These are phyloP conservation scores for Heimioporus sp. DNA, from an alignment of 768 basidiomycete genomes.

Conservation along the genomic window DNA sequence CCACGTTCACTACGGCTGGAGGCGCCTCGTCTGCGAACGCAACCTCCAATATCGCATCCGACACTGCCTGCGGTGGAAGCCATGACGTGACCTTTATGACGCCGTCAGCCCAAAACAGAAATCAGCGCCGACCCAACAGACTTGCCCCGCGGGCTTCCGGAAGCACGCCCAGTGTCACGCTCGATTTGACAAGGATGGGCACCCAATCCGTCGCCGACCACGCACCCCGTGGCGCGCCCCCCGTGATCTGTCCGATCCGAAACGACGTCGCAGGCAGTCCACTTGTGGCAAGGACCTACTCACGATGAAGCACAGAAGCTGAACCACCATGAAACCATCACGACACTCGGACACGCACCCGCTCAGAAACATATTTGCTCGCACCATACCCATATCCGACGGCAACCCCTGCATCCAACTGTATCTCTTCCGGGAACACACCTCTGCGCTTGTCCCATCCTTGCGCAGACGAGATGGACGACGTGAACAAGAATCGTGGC, in stretches of 20 bases:
- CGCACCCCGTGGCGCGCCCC: conserved; percentile 32
- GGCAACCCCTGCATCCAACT: no score
- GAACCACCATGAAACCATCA: no score
- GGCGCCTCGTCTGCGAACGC: conserved; percentile 20
- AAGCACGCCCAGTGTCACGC: conserved; percentile 26
- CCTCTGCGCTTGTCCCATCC: no score
- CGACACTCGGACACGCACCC: no score
- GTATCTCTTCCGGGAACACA: no score
- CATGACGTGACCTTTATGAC: conserved; percentile 26
- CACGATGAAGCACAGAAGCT: no score
- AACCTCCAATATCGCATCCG: conserved; percentile 25
- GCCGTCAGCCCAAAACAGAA: not conserved
- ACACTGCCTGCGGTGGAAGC: conserved; percentile 29
- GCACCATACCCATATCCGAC: no score
- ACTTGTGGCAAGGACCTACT: no score
- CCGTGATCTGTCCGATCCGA: conserved; percentile 37
- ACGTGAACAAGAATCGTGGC: no score
- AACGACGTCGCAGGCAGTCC: no score
- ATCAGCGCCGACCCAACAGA: not conserved
- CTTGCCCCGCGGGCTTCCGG: conserved; percentile 31
- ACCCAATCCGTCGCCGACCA: conserved; percentile 39
- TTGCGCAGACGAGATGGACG: no score
- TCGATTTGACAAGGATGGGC: conserved; percentile 37
- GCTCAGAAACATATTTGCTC: no score
- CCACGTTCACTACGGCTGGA: conserved; percentile 23